phyloP scores from a whole-genome alignment of 2,329 filamentous ascomycete species.

The Pseudocercospora fuligena region DNA sequence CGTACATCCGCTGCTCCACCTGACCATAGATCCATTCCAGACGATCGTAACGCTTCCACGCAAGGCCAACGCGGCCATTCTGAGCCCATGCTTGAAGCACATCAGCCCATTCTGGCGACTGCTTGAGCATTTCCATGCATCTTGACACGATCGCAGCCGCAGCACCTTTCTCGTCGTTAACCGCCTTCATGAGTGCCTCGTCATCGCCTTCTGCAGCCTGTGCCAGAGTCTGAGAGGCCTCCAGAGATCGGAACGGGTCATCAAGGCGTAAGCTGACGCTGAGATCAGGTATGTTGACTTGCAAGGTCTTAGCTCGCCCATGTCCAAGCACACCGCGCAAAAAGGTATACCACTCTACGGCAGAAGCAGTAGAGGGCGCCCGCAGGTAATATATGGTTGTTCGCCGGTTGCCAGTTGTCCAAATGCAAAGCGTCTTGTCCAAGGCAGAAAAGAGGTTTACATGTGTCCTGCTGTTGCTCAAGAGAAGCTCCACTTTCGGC shows the following conservation, averaged over 20 bases:
- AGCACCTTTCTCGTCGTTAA: conserved; percentile 59
- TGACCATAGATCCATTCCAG: conserved; percentile 70
- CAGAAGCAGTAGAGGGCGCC: conserved; percentile 63
- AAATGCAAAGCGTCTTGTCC: conserved; percentile 70
- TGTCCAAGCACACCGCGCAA: conserved; percentile 64
- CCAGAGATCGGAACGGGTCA: conserved; percentile 62
- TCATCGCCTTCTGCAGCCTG: conserved; percentile 53
- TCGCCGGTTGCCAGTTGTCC: conserved; percentile 58
- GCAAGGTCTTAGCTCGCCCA: conserved; percentile 60
- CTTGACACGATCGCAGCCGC: conserved; percentile 61
- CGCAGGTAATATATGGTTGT: conserved; percentile 67
- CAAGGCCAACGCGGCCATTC: conserved; percentile 65
- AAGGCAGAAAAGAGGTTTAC: conserved; percentile 69
- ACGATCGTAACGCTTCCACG: conserved; percentile 71
- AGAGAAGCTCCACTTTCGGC: conserved; percentile 61
- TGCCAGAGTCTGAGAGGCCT: conserved; percentile 49
- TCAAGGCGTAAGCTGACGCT: conserved; percentile 63
- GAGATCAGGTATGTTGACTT: conserved; percentile 67
- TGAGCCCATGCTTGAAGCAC: conserved; percentile 64
- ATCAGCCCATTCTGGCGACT: conserved; percentile 63
- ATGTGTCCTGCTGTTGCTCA: conserved; percentile 58
- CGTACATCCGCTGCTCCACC: conserved; percentile 71
- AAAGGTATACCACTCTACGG: conserved; percentile 72
- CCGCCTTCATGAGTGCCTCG: conserved; percentile 50
- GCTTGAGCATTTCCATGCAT: conserved; percentile 63